These are phyloP conservation scores for Lepidium sativum DNA, from an alignment of 345 rosid species.

Conservation along the genomic window DNA sequence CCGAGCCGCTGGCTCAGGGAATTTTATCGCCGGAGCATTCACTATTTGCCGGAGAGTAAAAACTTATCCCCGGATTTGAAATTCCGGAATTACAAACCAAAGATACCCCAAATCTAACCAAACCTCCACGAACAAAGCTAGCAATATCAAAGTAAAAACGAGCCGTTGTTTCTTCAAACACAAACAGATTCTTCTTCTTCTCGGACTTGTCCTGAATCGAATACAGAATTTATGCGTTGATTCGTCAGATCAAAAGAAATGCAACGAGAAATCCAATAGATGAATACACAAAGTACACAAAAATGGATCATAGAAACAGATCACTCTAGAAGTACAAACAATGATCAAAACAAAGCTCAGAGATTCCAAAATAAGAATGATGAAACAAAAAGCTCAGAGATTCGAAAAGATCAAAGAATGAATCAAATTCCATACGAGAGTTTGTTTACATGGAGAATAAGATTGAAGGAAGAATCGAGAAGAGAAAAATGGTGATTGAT, in stretches of 20 bases:
- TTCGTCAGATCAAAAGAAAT: not conserved
- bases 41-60: not conserved
- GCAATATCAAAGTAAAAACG: not conserved
- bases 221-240: not conserved
- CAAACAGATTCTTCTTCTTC: not conserved
- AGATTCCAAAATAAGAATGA: not conserved
- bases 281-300: not conserved
- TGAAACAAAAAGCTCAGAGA: not conserved
- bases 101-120: not conserved
- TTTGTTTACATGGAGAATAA: not conserved
- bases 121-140: not conserved
- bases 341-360: not conserved
- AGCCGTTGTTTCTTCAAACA: not conserved
- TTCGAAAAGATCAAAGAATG: not conserved
- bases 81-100: not conserved
- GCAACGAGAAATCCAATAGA: too few species aligned
- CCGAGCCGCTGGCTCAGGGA: slow-evolving; percentile 28
- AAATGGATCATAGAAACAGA: not conserved
- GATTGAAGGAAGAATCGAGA: not conserved
- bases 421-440: not conserved
- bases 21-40: slow-evolving; percentile 9
- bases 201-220: not conserved
- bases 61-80: not conserved
- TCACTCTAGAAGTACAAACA: not conserved
- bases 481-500: not conserved